phyloP scores from a whole-genome alignment of 257 asterid species.

The Solanum microdontum region DNA sequence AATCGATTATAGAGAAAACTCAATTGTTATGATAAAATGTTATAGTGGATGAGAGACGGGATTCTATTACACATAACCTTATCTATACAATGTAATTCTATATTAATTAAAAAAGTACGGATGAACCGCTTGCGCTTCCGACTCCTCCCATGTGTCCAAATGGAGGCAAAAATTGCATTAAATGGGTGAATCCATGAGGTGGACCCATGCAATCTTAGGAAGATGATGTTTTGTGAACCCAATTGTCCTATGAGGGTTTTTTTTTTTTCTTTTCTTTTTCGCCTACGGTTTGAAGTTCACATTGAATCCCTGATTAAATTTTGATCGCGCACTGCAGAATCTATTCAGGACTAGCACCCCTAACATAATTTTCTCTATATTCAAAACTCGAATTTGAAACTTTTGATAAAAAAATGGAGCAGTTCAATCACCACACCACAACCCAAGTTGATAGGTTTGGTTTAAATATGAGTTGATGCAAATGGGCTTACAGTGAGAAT shows the following conservation, averaged over 20 bases:
- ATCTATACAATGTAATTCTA: neutral
- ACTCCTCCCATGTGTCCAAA: neutral
- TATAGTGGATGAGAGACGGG: neutral
- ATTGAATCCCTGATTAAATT: no score
- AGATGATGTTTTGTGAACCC: neutral
- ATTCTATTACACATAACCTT: neutral
- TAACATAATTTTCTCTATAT: no score
- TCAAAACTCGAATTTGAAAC: no score
- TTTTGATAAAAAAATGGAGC: no score
- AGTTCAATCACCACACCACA: neutral
- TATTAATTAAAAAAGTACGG: neutral
- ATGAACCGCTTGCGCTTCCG: neutral
- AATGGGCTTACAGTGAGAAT: neutral
- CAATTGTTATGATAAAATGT: neutral
- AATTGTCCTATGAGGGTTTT: neutral
- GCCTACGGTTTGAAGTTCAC: neutral
- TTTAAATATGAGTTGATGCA: neutral
- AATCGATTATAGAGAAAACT: neutral
- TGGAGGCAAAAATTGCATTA: neutral
- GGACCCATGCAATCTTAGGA: neutral
- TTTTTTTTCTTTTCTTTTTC: no score
- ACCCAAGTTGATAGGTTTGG: neutral
- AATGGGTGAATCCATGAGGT: neutral
- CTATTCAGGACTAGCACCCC: accelerated
- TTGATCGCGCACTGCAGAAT: no score